Evolutionary conservation across 306 rosid genomes (phyloP).

Genomic region (Cicer yamashitae): DNA sequence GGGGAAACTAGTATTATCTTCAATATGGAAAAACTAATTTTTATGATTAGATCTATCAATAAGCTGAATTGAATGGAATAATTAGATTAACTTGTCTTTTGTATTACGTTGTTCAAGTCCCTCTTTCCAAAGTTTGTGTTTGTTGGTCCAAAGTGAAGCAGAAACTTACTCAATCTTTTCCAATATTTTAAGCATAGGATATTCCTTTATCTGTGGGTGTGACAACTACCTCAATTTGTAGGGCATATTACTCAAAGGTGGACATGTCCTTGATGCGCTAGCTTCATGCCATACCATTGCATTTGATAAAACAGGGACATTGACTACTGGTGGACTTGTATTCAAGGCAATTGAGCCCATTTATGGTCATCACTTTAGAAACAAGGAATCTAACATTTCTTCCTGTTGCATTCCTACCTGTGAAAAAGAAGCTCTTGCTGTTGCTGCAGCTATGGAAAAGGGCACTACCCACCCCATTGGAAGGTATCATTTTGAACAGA

Average conservation of each 20-base stretch:
- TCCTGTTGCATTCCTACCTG: slow-evolving; percentile 92
- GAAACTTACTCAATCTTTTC: slow-evolving; percentile 1
- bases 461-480: slow-evolving; percentile 99
- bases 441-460: slow-evolving; percentile 99
- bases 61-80: slow-evolving; percentile 24
- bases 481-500: slow-evolving; percentile 64
- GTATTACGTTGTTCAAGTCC: slow-evolving; percentile 8
- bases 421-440: slow-evolving; percentile 98
- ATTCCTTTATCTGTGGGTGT: slow-evolving; percentile 35
- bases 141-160: slow-evolving; percentile 32
- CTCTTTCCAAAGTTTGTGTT: slow-evolving; percentile 5
- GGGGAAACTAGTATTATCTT: slow-evolving; percentile 19
- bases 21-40: slow-evolving; percentile 22
- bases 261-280: slow-evolving; percentile 92
- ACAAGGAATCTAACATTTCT: slow-evolving; percentile 48
- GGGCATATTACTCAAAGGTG: slow-evolving; percentile 98
- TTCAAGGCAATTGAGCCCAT: slow-evolving; percentile 97
- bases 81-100: slow-evolving; percentile 22
- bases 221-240: slow-evolving; percentile 45
- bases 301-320: slow-evolving; percentile 97
- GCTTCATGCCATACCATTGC: slow-evolving; percentile 93
- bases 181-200: neutral
- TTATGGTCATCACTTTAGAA: slow-evolving; percentile 68
- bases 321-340: slow-evolving; percentile 90
- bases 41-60: slow-evolving; percentile 28